Evolutionary conservation across 2,329 filamentous ascomycete species (phyloP).

Genomic region (Aciculosporium take): DNA sequence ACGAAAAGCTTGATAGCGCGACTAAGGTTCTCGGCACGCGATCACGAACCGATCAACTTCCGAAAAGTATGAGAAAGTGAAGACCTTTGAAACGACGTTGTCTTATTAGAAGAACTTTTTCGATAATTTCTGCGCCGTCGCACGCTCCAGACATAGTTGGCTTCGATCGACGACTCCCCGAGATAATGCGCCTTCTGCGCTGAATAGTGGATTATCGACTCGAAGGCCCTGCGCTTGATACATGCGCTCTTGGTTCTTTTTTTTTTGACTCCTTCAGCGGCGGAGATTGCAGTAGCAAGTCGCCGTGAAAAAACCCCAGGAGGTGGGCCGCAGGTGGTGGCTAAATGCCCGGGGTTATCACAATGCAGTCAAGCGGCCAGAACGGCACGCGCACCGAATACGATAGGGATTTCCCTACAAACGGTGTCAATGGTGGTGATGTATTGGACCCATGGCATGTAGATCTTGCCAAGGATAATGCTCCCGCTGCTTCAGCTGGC

Average conservation of each 20-base stretch:
- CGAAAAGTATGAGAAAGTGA: not conserved
- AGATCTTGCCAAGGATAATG: constrained; percentile 21
- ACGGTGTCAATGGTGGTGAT: constrained; percentile 29
- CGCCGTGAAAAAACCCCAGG: not conserved
- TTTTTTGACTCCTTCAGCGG: not conserved
- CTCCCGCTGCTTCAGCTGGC: constrained; percentile 5
- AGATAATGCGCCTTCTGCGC: constrained; percentile 5
- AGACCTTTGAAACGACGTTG: not conserved
- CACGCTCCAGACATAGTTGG: not conserved
- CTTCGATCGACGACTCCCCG: not conserved
- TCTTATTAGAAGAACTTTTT: not conserved
- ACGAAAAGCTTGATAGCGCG: not conserved
- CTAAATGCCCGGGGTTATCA: constrained; percentile 38
- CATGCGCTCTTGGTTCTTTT: not conserved
- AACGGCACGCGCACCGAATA: constrained; percentile 41
- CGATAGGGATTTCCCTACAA: constrained; percentile 32
- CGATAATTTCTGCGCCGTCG: not conserved
- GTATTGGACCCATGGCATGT: constrained; percentile 11
- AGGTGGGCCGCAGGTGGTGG: constrained; percentile 6
- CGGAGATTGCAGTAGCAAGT: not conserved
- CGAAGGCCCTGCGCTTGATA: not conserved
- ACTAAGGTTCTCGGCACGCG: not conserved
- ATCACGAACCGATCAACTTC: not conserved
- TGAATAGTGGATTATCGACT: constrained; percentile 3
- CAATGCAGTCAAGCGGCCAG: constrained; percentile 40